Conservation (phyloP, 1,139 yeast species). For the Blastobotrys proliferans region DNA sequence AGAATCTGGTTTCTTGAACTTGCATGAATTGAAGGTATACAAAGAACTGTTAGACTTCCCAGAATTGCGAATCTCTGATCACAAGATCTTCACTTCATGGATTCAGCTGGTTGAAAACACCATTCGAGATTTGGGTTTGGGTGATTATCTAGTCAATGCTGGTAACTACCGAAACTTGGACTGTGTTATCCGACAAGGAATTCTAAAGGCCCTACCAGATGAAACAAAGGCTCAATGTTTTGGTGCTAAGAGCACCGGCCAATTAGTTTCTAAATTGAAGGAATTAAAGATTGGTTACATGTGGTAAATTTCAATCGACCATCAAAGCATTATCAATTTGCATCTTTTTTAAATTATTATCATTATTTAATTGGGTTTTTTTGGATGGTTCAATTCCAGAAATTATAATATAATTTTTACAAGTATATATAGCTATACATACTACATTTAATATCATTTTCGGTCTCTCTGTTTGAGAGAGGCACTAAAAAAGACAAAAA, state of each 20-base stretch:
- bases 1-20: constrained; percentile 12
- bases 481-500: too few relatives aligned
- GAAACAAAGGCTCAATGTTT: constrained; percentile 13
- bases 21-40: constrained; percentile 10
- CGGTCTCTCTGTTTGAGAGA: too few relatives aligned
- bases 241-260: constrained; percentile 12
- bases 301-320: constrained; percentile 8
- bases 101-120: constrained; percentile 12
- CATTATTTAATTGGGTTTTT: too few relatives aligned
- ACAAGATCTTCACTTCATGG: constrained; percentile 14
- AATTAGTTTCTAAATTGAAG: constrained; percentile 10
- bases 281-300: constrained; percentile 14
- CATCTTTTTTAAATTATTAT: too few relatives aligned
- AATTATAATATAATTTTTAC: too few relatives aligned
- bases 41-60: constrained; percentile 13
- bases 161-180: constrained; percentile 13
- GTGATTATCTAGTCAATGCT: constrained; percentile 13
- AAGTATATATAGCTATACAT: too few relatives aligned
- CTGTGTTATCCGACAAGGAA: constrained; percentile 12
- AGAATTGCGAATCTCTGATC: constrained; percentile 14
- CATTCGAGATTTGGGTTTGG: constrained; percentile 14
- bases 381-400: too few relatives aligned
- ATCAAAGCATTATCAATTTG: neutral
- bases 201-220: constrained; percentile 13
- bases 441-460: too few relatives aligned